A percentile compares a stretch with the other conserved stretches of the same genome.
phyloP scores from a whole-genome alignment of 2,329 filamentous ascomycete species.

The Neonectria neomacrospora region DNA sequence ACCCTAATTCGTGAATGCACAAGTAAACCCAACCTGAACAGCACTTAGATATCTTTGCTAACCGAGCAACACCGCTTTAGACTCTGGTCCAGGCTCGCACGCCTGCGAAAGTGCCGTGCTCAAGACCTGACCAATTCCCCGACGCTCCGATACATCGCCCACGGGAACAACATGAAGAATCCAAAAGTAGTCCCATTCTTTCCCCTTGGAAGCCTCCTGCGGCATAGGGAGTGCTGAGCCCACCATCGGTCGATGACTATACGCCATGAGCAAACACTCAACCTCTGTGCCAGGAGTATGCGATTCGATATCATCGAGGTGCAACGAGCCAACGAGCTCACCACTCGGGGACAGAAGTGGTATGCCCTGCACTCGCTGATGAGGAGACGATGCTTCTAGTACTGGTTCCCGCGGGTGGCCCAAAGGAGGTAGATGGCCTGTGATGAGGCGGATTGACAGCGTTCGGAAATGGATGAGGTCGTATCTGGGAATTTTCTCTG shows the following conservation, averaged over 20 bases:
- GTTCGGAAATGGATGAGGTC: constrained; percentile 10
- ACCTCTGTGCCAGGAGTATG: constrained; percentile 6
- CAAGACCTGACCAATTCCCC: constrained; percentile 14
- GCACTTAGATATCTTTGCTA: neutral
- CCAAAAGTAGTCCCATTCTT: constrained; percentile 12
- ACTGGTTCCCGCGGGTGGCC: neutral
- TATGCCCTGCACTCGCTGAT: neutral
- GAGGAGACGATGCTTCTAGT: neutral
- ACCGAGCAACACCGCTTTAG: neutral
- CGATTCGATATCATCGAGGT: constrained; percentile 10
- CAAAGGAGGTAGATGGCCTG: neutral
- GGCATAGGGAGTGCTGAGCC: constrained; percentile 2
- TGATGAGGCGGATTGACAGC: constrained; percentile 7
- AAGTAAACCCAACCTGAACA: too few species aligned
- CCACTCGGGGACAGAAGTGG: constrained; percentile 2
- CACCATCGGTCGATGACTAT: constrained; percentile 11
- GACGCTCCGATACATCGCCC: constrained; percentile 12
- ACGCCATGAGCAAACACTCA: constrained; percentile 22
- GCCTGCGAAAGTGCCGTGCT: constrained; percentile 2
- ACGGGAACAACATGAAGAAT: constrained; percentile 8
- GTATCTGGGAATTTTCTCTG: neutral
- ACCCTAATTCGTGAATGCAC: too few species aligned
- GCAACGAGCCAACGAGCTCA: constrained; percentile 15
- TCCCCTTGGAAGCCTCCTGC: neutral
- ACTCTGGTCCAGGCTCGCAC: constrained; percentile 5